Evolutionary conservation across 371 early-diverging fungal species (phyloP), one percentile per base, ranked within the genome.

Genomic region (Syncephalastrum contaminatum): DNA sequence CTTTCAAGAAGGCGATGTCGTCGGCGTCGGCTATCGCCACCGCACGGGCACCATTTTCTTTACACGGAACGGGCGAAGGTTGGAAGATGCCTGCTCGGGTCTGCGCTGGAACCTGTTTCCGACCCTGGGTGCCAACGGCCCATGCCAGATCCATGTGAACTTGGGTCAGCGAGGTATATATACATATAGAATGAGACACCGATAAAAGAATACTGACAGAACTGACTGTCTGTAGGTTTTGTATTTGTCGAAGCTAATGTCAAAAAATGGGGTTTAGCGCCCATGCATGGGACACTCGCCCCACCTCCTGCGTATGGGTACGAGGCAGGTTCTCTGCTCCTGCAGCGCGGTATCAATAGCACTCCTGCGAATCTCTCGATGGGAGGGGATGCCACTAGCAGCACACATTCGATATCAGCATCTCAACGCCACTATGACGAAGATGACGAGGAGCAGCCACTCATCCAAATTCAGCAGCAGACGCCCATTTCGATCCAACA

Each of bases 181-280:
- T 25, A 27, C 4, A 39, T 4, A 4, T 2, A 47, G 40, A 18
- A n/a, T 40, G 10, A 43, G 20, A 40, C 36, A 2, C 27, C 13
- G 12, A 45, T 14, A 7, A 7, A 44, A 16, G 25, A 51, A 36
- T 4, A 43, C 36, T 30, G 7, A 43, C 19, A 30, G 36, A 30
- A 30, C 36, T 8, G 10, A n/a, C 40, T 12, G 27, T 46, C 24
- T 22, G 25, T 54, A 63, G 82, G 85, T 4, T 85, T 85, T 60
- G 83, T 85, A 12, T 85, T 89, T 76, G 83, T 90, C 13, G 90
- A 90, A 49, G 90, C 90, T 40, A 90, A 90, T 65, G 89, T 90
- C 18, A 88, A 89, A 61, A 86, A 86, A 55, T 90, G 90, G 90
- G 90, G 90, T 0, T 63, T 90, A 21, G 90, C 89, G 4, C 89